Evolutionary conservation across 2,329 filamentous ascomycete genomes (phyloP), one percentile per base, ranked within the genome.

Genomic region (Fusarium anguioides): DNA sequence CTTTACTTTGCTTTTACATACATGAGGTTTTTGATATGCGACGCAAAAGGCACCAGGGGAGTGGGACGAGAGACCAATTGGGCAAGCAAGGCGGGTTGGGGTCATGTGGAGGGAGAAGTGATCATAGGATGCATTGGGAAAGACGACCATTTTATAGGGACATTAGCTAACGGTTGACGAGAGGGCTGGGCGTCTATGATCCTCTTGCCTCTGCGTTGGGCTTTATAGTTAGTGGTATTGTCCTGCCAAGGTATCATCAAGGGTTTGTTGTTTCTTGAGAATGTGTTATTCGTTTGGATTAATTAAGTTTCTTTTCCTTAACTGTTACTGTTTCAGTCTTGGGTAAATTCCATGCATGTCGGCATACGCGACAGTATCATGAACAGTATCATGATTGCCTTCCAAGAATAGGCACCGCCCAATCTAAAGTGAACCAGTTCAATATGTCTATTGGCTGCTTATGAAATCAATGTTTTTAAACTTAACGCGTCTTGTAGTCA

Each of bases 261-360:
- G 47, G 65, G 64, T 27, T 57, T 60, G 27, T 42, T 48, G 23
- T 66, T 69, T 60, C 44, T 27, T 62, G 48, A 60, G 57, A 65
- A 66, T 60, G 61, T 60, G 57, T 68, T 40, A 15, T 57, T 56
- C 41, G 60, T 55, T 52, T 51, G 33, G 51, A 42, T 47, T 60
- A 70, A 58, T 66, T 47, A 45, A 58, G 55, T 55, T 71, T 45
- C 21, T 54, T 47, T 64, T 54, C 44, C 45, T 42, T 21, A 27
- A 27, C 24, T 31, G 20, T n/a, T n/a, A 23, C 8, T 23, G 20
- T 12, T 27, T 37, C 14, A 47, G 12, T 26, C 9, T 12, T 17
- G 8, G 21, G 10, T 24, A 26, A n/a, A n/a, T 36, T 20, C 23
- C 11, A n/a, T n/a, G n/a, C n/a, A n/a, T n/a, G n/a, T n/a, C n/a